Evolutionary conservation across 164 flowering plant genomes (phyloP).

Genomic region (Vitis amurensis): DNA sequence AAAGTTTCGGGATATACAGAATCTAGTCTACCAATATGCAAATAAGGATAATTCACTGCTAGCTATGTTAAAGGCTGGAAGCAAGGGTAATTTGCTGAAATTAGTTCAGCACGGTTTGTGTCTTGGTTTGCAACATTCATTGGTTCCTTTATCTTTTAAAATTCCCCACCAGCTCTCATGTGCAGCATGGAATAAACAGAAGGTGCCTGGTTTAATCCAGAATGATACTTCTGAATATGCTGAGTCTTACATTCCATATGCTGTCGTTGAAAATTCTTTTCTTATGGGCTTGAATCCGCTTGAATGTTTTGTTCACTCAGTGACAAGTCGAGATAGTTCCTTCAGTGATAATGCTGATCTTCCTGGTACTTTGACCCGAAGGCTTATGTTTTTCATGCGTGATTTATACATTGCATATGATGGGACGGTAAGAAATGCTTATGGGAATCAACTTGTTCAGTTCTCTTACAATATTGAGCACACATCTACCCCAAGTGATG

Average conservation of each 20-base stretch:
- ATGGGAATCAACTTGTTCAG: constrained; percentile 83
- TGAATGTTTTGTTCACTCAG: constrained; percentile 80
- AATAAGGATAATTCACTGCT: constrained; percentile 61
- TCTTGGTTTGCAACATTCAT: constrained; percentile 75
- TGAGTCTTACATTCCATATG: constrained; percentile 52
- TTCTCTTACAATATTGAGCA: constrained; percentile 50
- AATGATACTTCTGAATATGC: constrained; percentile 21
- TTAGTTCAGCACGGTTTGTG: constrained; percentile 80
- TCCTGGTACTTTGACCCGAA: constrained; percentile 78
- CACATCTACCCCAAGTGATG: background rate
- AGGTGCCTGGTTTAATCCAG: constrained; percentile 8
- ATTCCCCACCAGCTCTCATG: constrained; percentile 64
- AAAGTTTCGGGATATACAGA: constrained; percentile 62
- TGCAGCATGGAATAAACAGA: constrained; percentile 51
- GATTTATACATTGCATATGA: constrained; percentile 74
- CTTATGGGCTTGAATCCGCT: constrained; percentile 73
- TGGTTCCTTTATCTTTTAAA: constrained; percentile 58
- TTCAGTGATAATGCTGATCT: constrained; percentile 90
- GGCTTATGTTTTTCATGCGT: constrained; percentile 85
- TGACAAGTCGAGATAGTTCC: constrained; percentile 68
- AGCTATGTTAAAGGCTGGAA: constrained; percentile 81
- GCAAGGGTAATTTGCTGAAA: constrained; percentile 75
- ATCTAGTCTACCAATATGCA: constrained; percentile 47
- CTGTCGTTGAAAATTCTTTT: constrained; percentile 66
- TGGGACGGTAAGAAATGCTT: constrained; percentile 86